Evolutionary conservation across 495 filamentous ascomycete genomes (phyloP), one percentile per base, ranked within the genome.

Genomic region (Podospora conica): DNA sequence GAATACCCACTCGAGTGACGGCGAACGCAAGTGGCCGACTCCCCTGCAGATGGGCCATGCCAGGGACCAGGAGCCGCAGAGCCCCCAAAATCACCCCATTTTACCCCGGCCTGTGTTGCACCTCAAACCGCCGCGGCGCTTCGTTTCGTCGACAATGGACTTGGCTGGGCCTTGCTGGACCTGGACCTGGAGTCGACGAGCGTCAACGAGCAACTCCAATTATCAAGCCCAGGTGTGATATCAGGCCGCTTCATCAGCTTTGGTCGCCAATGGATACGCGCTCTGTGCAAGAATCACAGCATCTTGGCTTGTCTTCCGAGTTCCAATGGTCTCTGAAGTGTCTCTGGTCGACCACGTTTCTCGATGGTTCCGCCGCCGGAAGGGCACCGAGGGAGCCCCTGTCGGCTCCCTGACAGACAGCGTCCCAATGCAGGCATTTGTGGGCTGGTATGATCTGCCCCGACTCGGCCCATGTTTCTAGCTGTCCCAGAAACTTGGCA

Each of bases 381-480:
- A 48, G 40, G 40, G 40, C 40, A 8, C 5, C 40, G 40, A 48
- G 15, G 40, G 33, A 0, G 4, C 40, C 40, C 40, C 40, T 48
- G 22, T 53, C 18, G 23, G 60, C 31, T 56, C 60, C 60, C 65
- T 63, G 57, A 64, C 65, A 64, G 63, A 65, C 53, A 58, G 55
- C 60, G 56, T 55, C 61, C 48, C 25, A 63, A 73, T 76, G 78
- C 77, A 76, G 79, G 80, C 78, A 79, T 79, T 72, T 78, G 77
- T 79, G 78, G 75, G 75, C 75, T 81, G 81, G 82, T 84, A 83
- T 79, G 81, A 81, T 79, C 77, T 74, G 69, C 79, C 55, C 63
- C 62, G 56, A 75, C 78, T 79, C 75, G 70, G 71, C 75, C 71
- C 74, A 80, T 77, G 75, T 79, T 79, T 78, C 73, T 68, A 65